These are phyloP conservation scores for Oehlia diaphana DNA, from an alignment of 192 early-diverging fungal genomes.

Conservation along the genomic window DNA sequence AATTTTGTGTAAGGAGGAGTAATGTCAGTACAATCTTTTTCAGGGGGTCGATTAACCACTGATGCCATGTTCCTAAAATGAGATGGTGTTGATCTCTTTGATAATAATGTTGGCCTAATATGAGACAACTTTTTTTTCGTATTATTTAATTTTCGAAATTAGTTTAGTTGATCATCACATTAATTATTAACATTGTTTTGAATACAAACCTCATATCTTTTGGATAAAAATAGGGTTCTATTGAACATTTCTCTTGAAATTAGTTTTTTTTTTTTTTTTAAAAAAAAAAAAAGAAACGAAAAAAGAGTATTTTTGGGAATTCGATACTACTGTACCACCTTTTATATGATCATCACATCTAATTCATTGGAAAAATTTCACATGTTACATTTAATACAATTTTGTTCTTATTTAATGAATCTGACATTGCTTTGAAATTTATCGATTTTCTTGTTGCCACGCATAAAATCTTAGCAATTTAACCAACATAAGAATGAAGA, in stretches of 20 bases:
- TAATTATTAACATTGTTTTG: neutral
- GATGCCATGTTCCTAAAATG: neutral
- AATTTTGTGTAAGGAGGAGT: slow-evolving; percentile 56
- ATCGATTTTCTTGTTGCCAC: no score
- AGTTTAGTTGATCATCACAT: neutral
- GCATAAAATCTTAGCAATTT: no score
- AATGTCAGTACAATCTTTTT: slow-evolving; percentile 47
- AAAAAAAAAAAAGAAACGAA: neutral
- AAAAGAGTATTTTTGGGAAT: neutral
- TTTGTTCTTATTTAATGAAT: no score
- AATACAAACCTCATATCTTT: neutral
- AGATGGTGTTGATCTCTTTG: neutral
- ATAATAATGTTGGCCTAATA: neutral
- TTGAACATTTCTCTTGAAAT: neutral
- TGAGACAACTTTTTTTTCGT: neutral
- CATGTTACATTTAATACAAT: no score
- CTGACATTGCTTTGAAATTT: no score
- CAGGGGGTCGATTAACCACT: neutral
- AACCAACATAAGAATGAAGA: no score
- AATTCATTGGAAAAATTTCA: neutral
- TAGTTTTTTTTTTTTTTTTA: neutral
- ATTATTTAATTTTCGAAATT: neutral
- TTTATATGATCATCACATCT: neutral
- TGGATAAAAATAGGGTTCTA: neutral
- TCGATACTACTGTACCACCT: neutral